Evolutionary conservation across 306 rosid genomes (phyloP), one percentile per base, ranked within the genome.

Genomic region (Ormosia semicastrata): DNA sequence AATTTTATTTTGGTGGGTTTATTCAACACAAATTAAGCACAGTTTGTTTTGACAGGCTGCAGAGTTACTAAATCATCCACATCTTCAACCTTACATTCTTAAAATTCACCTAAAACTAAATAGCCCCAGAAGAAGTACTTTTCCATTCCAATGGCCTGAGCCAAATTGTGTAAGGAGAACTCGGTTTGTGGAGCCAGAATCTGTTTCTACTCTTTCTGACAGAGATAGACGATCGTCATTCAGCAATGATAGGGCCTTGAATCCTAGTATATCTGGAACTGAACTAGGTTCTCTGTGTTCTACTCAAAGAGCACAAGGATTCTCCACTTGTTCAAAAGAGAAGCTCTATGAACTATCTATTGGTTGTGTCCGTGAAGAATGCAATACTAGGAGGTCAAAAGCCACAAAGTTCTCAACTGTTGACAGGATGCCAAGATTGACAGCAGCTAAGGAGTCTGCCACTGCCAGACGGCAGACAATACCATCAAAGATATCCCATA

Each of bases 191-290:
- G 90, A 81, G 83, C 87, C 89, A 10, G 89, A 84, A 62, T 87
- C 91, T 76, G 78, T 73, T 62, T 78, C 70, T 67, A 73, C 87
- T 46, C 36, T 72, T 33, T 88, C 77, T 68, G 79, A 71, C 67
- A 81, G 87, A 79, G 91, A 83, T 39, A 95, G 83, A 81, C 82
- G 88, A 40, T 85, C 78, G 81, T 90, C 94, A 8, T 87, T 89
- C 68, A 88, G 88, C 89, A 90, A 93, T 50, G 92, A 93, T 57
- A 85, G 98, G 87, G 87, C 92, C 43, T 82, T 88, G 85, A 95
- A 92, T 90, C 99, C 98, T 70, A 93, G 91, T 50, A 68, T 92
- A 46, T 92, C 96, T 63, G 97, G 92, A 85, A 89, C 90, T 76
- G 94, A 93, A 64, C 83, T 43, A 66, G 92, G 88, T 81, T 90